Base-by-base conservation (phyloP, 2,329 filamentous ascomycete genomes). In the Botryotinia convoluta region DNA sequence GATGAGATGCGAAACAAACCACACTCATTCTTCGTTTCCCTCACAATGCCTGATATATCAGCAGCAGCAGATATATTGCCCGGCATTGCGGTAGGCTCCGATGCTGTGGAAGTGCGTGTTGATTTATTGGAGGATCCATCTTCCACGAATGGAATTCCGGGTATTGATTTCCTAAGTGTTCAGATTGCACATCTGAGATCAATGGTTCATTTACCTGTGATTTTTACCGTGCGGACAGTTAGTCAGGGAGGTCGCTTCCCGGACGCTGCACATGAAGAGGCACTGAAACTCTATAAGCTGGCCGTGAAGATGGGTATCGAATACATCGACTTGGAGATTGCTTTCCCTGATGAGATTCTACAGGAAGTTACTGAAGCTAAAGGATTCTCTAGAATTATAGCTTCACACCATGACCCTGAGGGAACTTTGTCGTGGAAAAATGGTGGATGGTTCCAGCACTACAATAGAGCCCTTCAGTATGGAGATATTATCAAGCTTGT, bases 401-500 rank as follows among this genome's bases (percentile, higher is more conserved):
- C 95, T 14, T 99, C 96, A 0, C 95, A 99, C 81, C 96, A 99
- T 81, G 96, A 99, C 81, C 93, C 94, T 0, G 84, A 88, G 72
- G 92, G 92, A 14, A 85, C 87, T 35, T 85, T 98, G 29, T 95
- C 93, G 2, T 99, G 96, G 96, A 90, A 87, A 76, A 95, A 97
- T 77, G 94, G 93, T n/a, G 93, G 93, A 0, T 99, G 96, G 95
- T 90, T 96, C 73, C 88, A 91, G 42, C 91, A 90, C 83, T 98
- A 97, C 86, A 98, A 98, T 83, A 90, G 90, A 79, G 95, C 95
- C 26, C 85, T 98, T 22, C 92, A 97, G 80, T 93, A 93, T 79
- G 96, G 95, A 65, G 94, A 98, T 80, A 87, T 98, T 73, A 94
- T 99, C 84, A 99, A 99, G 84, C 90, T 99, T 57, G 91, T 98